Base-by-base conservation (phyloP, 345 rosid genomes). In the Raphanus sativus region DNA sequence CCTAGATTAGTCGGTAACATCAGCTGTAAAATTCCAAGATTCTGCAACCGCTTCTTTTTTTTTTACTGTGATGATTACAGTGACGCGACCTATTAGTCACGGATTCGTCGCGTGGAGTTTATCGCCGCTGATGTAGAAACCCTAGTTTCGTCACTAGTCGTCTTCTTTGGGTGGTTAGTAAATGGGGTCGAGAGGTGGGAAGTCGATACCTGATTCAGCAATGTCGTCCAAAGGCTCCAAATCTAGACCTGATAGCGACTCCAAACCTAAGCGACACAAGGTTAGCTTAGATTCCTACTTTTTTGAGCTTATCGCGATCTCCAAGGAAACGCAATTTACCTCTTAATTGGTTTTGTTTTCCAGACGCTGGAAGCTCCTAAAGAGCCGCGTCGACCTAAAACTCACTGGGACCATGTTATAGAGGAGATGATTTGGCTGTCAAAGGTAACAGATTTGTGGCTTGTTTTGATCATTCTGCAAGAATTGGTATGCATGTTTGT, bases 341-440 rank as follows among this genome's bases (percentile, higher is more conserved):
- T 21, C 21, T 21, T 21, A 21, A 21, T 21, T 21, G 21, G 21
- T 21, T 3, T 67, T 6, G 21, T 75, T 73, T 16, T 21, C 21
- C 80, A 93, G 99, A 92, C 95, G 9, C 91, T 91, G 62, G 99
- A 96, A 87, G 98, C 93, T 48, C 97, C 96, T 30, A 87, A 84
- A 86, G 98, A 90, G 79, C 99, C 97, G 13, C 90, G 85, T 30
- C 97, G 99, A 8, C 91, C 93, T 69, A 96, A 93, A 81, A 75
- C 97, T 81, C 99, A 96, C 70, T 96, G 98, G 99, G 98, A 96
- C 86, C 98, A 96, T 87, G 99, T 96, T 67, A 67, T 96, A 63
- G 99, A 91, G 75, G 99, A 96, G 87, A 96, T 96, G 99, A 81
- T 69, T 80, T 96, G 99, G 99, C 84, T 96, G 63, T 91, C 99